Conservation (phyloP, 108 stramenopile species). For the Pseudonitzschia multistriata region DNA sequence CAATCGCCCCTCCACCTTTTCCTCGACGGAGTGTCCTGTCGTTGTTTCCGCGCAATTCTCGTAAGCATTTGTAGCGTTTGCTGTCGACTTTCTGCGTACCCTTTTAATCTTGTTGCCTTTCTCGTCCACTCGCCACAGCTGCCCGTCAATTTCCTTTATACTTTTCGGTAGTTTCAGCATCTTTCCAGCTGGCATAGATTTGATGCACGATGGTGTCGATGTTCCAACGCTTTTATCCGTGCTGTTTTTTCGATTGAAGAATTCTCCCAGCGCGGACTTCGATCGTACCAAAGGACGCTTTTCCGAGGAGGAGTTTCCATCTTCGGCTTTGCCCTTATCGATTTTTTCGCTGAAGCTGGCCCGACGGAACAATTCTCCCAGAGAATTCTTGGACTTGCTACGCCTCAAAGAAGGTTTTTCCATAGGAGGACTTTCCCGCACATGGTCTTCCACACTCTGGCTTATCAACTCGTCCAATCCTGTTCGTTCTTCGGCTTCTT, state of each 20-base stretch:
- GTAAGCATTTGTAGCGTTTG: background rate
- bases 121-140: slow-evolving; percentile 10
- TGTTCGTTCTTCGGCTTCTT: no score
- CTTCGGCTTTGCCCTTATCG: background rate
- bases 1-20: background rate
- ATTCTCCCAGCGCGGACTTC: no score
- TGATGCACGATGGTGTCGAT: background rate
- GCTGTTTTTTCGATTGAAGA: background rate
- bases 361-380: background rate
- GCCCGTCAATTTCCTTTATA: slow-evolving; percentile 10
- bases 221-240: background rate
- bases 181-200: background rate
- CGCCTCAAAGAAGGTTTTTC: background rate
- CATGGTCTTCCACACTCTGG: background rate
- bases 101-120: slow-evolving; percentile 2
- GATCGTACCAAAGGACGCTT: no score
- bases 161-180: background rate
- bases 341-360: background rate
- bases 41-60: background rate
- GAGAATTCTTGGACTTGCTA: background rate
- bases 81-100: background rate
- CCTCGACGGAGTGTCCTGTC: background rate
- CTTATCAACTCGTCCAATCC: background rate
- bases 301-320: no score
- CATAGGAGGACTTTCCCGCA: background rate